Percentiles rank a stretch among this genome's conserved stretches.
Evolutionary conservation across 2,329 filamentous ascomycete species (phyloP).

Genomic region (Xylaria sp.): DNA sequence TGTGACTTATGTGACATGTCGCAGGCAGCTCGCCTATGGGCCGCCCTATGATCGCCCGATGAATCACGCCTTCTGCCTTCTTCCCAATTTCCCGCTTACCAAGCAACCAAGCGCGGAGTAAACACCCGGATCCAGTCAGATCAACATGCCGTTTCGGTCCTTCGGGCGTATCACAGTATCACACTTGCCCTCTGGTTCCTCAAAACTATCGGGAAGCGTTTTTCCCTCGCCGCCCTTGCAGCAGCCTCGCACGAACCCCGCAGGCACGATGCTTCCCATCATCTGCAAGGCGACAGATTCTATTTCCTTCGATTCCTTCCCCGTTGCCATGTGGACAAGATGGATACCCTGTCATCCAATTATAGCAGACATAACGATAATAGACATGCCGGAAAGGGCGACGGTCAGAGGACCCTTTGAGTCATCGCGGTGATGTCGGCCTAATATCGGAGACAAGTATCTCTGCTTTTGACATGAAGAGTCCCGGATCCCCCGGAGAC

Average conservation of each 20-base stretch:
- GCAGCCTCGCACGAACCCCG: constrained; percentile 11
- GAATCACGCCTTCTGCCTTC: constrained; percentile 25
- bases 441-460: constrained; percentile 13
- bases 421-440: constrained; percentile 31
- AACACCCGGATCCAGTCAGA: constrained; percentile 15
- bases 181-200: neutral
- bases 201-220: neutral
- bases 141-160: constrained; percentile 28
- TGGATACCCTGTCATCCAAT: constrained; percentile 13
- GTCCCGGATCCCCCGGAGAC: constrained; percentile 25
- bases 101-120: constrained; percentile 32
- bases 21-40: constrained; percentile 18
- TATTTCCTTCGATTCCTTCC: neutral
- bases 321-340: neutral
- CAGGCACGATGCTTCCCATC: neutral
- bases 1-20: neutral
- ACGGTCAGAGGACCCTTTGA: constrained; percentile 5
- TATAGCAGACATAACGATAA: neutral
- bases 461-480: neutral
- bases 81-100: constrained; percentile 27
- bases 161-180: constrained; percentile 16
- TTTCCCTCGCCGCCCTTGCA: constrained; percentile 5
- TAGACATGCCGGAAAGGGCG: neutral
- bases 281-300: neutral
- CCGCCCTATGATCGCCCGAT: constrained; percentile 31